A percentile compares a stretch with the other conserved stretches of the same genome.
phyloP scores from a whole-genome alignment of 441 rosid species.

The Brassica hybrid region DNA sequence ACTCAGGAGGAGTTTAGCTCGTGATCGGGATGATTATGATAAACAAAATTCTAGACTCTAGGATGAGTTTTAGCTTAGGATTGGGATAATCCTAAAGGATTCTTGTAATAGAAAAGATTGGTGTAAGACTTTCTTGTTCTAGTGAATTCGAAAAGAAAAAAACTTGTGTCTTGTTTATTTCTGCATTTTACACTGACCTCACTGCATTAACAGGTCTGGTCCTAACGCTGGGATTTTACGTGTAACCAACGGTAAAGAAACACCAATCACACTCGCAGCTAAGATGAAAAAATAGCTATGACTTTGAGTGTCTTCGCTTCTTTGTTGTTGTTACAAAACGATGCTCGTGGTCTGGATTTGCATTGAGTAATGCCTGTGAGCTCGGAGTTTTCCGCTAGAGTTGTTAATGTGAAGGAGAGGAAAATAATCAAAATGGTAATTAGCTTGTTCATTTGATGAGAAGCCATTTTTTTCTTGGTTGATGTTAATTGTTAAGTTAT shows the following conservation, averaged over 20 bases:
- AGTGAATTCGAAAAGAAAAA: too few relatives aligned
- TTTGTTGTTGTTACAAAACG: slow-evolving; percentile 15
- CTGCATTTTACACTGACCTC: too few relatives aligned
- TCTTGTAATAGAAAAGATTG: too few relatives aligned
- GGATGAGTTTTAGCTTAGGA: too few relatives aligned
- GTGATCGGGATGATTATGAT: too few relatives aligned
- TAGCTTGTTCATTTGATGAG: slow-evolving; percentile 15
- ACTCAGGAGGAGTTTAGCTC: too few relatives aligned
- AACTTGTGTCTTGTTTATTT: too few relatives aligned
- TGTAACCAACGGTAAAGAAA: slow-evolving; percentile 31
- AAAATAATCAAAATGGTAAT: slow-evolving; percentile 19
- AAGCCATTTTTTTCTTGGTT: not conserved
- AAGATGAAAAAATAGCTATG: slow-evolving; percentile 28
- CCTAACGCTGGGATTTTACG: slow-evolving; percentile 15
- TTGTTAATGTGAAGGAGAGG: slow-evolving; percentile 20
- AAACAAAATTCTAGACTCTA: too few relatives aligned
- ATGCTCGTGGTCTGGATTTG: not conserved
- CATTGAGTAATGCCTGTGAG: slow-evolving; percentile 16
- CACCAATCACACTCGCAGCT: slow-evolving; percentile 35
- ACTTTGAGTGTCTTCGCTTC: slow-evolving; percentile 24
- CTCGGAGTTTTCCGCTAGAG: slow-evolving; percentile 18
- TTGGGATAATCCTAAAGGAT: too few relatives aligned
- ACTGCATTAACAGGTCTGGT: slow-evolving; percentile 21
- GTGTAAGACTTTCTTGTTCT: too few relatives aligned
- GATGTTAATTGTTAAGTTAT: not conserved